Evolutionary conservation across 768 basidiomycete genomes (phyloP).

Genomic region (Pleurotus cornucopiae): DNA sequence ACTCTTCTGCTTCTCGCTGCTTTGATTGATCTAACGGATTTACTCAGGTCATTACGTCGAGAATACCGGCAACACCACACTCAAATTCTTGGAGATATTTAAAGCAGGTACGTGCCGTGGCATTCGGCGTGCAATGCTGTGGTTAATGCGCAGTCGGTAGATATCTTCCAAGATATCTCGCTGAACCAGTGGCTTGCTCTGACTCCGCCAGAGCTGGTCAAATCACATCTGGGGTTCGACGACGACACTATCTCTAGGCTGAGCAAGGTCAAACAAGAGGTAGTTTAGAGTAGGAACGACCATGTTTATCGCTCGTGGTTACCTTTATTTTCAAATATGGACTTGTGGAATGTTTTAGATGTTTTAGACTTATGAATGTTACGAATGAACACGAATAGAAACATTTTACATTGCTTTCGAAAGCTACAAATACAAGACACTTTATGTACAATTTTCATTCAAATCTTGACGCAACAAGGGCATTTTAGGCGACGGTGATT

Average conservation of each 20-base stretch:
- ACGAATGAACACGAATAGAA: no score
- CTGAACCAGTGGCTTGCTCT: slow-evolving; percentile 32
- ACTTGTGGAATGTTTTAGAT: no score
- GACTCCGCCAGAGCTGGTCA: slow-evolving; percentile 41
- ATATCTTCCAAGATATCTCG: slow-evolving; percentile 27
- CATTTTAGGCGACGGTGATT: slow-evolving; percentile 24
- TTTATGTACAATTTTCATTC: no score
- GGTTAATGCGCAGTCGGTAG: slow-evolving; percentile 11
- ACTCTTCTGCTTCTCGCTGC: not conserved
- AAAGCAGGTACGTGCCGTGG: slow-evolving; percentile 26
- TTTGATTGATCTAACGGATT: not conserved
- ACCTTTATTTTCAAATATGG: no score
- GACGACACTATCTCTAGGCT: slow-evolving; percentile 30
- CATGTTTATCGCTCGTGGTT: no score
- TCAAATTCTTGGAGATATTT: slow-evolving; percentile 47
- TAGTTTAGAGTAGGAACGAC: slow-evolving; percentile 19
- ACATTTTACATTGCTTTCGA: no score
- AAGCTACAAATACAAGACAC: no score
- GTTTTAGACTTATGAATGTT: no score
- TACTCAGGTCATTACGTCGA: slow-evolving; percentile 49
- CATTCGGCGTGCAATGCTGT: not conserved
- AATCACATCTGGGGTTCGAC: slow-evolving; percentile 38
- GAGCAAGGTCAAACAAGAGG: slow-evolving; percentile 34
- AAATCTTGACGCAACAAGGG: no score
- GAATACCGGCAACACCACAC: slow-evolving; percentile 46